phyloP scores from a whole-genome alignment of 768 basidiomycete species.

The Pleurotus djamor region DNA sequence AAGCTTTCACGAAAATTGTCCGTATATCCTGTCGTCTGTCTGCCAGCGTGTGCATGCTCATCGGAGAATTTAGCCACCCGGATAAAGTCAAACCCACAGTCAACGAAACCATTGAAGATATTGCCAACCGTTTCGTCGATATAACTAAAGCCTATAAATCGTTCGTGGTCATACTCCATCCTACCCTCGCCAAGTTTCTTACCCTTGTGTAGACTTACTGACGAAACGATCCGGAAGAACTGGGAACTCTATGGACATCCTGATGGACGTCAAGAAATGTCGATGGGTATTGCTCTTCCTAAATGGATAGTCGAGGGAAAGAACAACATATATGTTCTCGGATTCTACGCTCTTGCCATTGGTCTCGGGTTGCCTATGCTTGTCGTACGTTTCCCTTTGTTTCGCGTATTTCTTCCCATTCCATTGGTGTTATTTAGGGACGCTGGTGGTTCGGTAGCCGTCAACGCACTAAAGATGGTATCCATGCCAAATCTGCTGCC shows the following conservation, averaged over 20 bases:
- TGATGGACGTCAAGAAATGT: constrained; percentile 92
- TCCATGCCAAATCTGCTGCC: constrained; percentile 78
- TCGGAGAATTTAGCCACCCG: constrained; percentile 66
- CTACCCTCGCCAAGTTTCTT: constrained; percentile 3
- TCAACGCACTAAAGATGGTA: constrained; percentile 88
- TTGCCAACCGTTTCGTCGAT: constrained; percentile 84
- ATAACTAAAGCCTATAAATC: constrained; percentile 98
- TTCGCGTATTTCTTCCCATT: not conserved
- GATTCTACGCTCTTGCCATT: constrained; percentile 83
- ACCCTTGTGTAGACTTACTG: constrained; percentile 62
- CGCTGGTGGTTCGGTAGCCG: constrained; percentile 98
- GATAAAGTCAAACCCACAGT: constrained; percentile 88
- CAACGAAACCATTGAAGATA: constrained; percentile 85
- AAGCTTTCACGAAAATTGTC: constrained; percentile 87
- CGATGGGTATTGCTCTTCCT: constrained; percentile 94
- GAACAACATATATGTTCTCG: constrained; percentile 91
- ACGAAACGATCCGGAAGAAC: constrained; percentile 90
- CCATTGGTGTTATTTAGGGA: constrained; percentile 39
- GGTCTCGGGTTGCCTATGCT: constrained; percentile 83
- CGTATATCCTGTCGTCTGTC: constrained; percentile 16
- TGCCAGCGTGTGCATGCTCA: not conserved
- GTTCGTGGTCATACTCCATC: constrained; percentile 34
- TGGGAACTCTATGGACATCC: constrained; percentile 90
- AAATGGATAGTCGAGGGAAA: constrained; percentile 90
- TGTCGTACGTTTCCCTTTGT: constrained; percentile 49